Base-by-base conservation (phyloP, 2,329 filamentous ascomycete genomes). In the Fusarium ramigenum region DNA sequence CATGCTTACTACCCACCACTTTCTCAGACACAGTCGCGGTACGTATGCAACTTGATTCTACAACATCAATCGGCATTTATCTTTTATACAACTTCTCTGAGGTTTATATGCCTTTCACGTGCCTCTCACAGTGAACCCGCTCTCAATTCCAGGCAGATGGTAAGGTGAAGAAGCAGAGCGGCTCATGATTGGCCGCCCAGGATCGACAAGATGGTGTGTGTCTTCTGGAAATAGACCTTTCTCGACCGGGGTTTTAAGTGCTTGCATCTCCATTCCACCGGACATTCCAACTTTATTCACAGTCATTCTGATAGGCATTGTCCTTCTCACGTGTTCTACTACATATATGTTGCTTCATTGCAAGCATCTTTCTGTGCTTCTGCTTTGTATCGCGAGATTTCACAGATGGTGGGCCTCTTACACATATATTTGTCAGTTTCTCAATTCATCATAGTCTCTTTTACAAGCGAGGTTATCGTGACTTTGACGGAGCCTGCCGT, bases 241-340 rank as follows among this genome's bases (percentile, higher is more conserved):
- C 52, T 46, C 15, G 75, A 77, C 75, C 71, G 34, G 75, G 75
- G 75, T 61, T 77, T 77, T 75, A 77, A 77, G 75, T 77, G 75
- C 75, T 77, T 77, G 75, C 75, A 77, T 76, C 47, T 50, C 11
- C 50, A 62, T 62, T 57, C 36, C 44, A 46, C 39, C 30, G 11
- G 23, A 47, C 40, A 71, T 42, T 36, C 23, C n/a, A 59, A 63
- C 58, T 46, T 32, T 68, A 25, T 32, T 39, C 23, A 23, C 23
- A 30, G 50, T 36, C 44, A 54, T 36, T 37, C 15, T 46, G 28
- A 18, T 62, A 11, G 44, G 19, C 15, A 19, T 59, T 25, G 56
- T 23, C 28, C 44, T 36, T 63, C 43, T 46, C 58, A n/a, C 28
- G 25, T 44, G 16, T 21, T 46, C 6, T 23, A 25, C 18, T 21